These are phyloP conservation scores for Coniferiporia sulphurascens DNA, from an alignment of 1,284 basidiomycete genomes.

Conservation along the genomic window DNA sequence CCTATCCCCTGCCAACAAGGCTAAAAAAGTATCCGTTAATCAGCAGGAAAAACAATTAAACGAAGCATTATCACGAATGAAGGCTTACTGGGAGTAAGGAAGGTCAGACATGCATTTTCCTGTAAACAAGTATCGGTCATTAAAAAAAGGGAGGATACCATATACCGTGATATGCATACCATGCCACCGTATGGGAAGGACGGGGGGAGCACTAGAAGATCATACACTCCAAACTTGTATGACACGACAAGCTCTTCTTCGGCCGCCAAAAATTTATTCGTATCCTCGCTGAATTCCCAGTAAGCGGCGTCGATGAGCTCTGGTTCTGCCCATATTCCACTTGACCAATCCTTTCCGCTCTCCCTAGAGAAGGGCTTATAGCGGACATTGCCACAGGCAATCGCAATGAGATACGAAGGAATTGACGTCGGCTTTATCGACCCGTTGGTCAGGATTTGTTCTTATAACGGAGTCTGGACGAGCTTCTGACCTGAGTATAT, in stretches of 20 bases:
- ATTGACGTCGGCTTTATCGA: constrained; percentile 68
- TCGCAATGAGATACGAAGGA: constrained; percentile 83
- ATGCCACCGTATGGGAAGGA: constrained; percentile 93
- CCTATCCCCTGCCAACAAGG: constrained; percentile 79
- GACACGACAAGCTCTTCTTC: constrained; percentile 73
- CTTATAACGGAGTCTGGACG: constrained; percentile 2
- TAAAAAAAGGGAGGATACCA: too few relatives aligned
- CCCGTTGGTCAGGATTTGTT: background rate
- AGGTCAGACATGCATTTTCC: constrained; percentile 83
- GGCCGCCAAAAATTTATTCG: constrained; percentile 70
- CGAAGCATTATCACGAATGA: too few relatives aligned
- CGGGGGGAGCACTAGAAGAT: constrained; percentile 88
- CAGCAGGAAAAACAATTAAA: too few relatives aligned
- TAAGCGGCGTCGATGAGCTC: constrained; percentile 74
- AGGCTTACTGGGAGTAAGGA: constrained; percentile 76
- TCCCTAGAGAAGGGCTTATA: constrained; percentile 62
- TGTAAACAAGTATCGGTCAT: constrained; percentile 23
- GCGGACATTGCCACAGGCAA: constrained; percentile 80
- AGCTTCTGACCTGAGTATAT: constrained; percentile 58
- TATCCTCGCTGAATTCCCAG: constrained; percentile 88
- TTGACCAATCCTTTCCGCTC: constrained; percentile 67
- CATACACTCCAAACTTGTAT: constrained; percentile 89
- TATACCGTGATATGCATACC: constrained; percentile 40
- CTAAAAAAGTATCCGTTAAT: constrained; percentile 31
- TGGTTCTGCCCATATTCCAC: constrained; percentile 89